Base-by-base conservation (phyloP, 73 alveolate genomes). In the Effrenium voratum region DNA sequence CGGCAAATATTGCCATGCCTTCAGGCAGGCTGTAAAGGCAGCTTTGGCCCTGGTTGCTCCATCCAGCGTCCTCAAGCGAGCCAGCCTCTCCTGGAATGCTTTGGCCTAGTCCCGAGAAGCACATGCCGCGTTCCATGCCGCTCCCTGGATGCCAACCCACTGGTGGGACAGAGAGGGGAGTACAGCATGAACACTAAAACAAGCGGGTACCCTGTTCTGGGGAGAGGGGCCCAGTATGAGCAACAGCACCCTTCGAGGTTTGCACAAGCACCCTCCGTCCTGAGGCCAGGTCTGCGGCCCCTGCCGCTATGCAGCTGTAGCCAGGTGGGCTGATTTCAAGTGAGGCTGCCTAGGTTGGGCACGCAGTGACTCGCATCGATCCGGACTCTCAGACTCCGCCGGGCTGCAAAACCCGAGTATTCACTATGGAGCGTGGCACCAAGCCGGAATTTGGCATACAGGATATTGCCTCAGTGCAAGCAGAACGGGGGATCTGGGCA, bases 281-380 rank as follows among this genome's bases (percentile, higher is more conserved):
- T n/a, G n/a, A n/a, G n/a, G n/a, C 16, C 49, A 47, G 34, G n/a
- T 72, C 82, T 10, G 82, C 49, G 46, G 26, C 82, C 32, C 26
- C 47, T 12, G 82, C 82, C 0, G 87, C 87, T 6, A 40, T 36
- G 59, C 95, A 87, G 40, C 95, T 59, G 85, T 87, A 87, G 84
- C 95, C 95, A 0, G 22, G 95, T 83, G 12, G 95, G 60, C 84
- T 87, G 95, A 87, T 63, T 44, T 87, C 85, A 83, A 87, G 72
- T 22, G 85, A 38, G 16, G 95, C 95, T 30, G 94, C 94, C 94
- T 86, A 0, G 63, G 93, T n/a, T 59, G 34, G 12, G 0, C 24
- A 2, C 79, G 72, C 72, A 22, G 16, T 30, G 16, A 30, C 16
- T 22, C 72, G 28, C 72, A 22, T 2, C 3, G 72, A 57, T 8